Evolutionary conservation across 2,329 filamentous ascomycete species (phyloP).

Genomic region (Exophiala dermatitidis): DNA sequence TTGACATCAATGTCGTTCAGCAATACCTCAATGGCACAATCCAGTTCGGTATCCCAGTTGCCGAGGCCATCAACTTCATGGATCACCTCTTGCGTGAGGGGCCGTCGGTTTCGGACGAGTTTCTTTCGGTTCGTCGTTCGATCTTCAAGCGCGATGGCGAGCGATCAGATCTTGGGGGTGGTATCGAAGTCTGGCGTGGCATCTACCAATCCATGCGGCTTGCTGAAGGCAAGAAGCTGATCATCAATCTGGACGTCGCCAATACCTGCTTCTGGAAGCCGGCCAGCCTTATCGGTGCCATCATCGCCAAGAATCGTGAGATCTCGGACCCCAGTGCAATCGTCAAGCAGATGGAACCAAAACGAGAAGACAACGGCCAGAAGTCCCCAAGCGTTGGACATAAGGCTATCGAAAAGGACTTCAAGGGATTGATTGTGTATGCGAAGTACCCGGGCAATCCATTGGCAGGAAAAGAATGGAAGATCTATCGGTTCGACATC

Average conservation of each 20-base stretch:
- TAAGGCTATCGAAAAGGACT: slow-evolving; percentile 29
- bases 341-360: slow-evolving; percentile 11
- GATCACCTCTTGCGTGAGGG: slow-evolving; percentile 80
- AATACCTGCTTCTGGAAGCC: slow-evolving; percentile 80
- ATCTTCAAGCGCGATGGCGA: slow-evolving; percentile 61
- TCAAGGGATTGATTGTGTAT: slow-evolving; percentile 34
- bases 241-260: slow-evolving; percentile 83
- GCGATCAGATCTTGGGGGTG: slow-evolving; percentile 51
- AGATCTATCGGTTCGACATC: slow-evolving; percentile 45
- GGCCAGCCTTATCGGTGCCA: slow-evolving; percentile 33
- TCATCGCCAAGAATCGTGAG: slow-evolving; percentile 31
- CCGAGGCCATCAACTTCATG: slow-evolving; percentile 81
- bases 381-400: slow-evolving; percentile 26
- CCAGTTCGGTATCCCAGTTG: slow-evolving; percentile 57
- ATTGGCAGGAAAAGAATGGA: slow-evolving; percentile 38
- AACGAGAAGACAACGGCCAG: slow-evolving; percentile 15
- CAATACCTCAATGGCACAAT: slow-evolving; percentile 58
- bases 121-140: slow-evolving; percentile 68
- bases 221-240: slow-evolving; percentile 57
- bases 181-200: slow-evolving; percentile 75
- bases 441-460: slow-evolving; percentile 33
- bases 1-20: slow-evolving; percentile 61
- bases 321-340: slow-evolving; percentile 32
- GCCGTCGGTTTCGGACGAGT: slow-evolving; percentile 53
- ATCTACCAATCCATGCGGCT: slow-evolving; percentile 80